Evolutionary conservation across 1,284 basidiomycete species (phyloP), one percentile per base, ranked within the genome.

Genomic region (Rhodotorula sp.): DNA sequence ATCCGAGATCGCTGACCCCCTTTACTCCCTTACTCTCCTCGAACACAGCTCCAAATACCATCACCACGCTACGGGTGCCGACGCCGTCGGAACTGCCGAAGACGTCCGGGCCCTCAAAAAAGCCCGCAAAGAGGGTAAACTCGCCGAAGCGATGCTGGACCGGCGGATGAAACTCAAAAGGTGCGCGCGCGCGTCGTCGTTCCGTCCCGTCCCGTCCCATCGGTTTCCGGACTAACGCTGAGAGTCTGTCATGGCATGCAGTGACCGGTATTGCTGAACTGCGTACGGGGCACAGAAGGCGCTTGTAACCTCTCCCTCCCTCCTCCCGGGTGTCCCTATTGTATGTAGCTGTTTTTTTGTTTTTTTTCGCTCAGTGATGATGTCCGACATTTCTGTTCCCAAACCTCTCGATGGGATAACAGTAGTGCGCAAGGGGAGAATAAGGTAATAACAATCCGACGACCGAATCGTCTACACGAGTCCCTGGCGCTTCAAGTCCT

Each of bases 121-220:
- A 69, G 75, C 75, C 26, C 64, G 58, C 34, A 70, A 93, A 81
- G 92, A 97, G 75, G 95, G 95, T 4, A 86, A 90, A 49, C 81
- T 97, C 23, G 89, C 91, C 1, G 94, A 97, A 81, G 91, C 91
- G 5, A 83, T 97, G 83, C 85, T 97, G 60, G 92, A 97, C 79
- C 87, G 93, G 43, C 86, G 94, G 68, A 85, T 91, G 12, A 96
- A 96, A 80, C 85, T 97, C 71, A 97, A 97, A 83, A 96, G 93
- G 93, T 91, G 69, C 21, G 21, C 43, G 16, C 8, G n/a, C 26
- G 20, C 10, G 1, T 8, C 51, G n/a, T 47, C 46, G 16, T 58
- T 8, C 34, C 57, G 49, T 31, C 23, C 49, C 20, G 20, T 47
- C 20, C 29, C 34, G 47, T 3, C 49, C 31, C 34, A 8, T 48